phyloP scores from a whole-genome alignment of 2,329 filamentous ascomycete species.

The Hawksworthiomyces lignivorus region DNA sequence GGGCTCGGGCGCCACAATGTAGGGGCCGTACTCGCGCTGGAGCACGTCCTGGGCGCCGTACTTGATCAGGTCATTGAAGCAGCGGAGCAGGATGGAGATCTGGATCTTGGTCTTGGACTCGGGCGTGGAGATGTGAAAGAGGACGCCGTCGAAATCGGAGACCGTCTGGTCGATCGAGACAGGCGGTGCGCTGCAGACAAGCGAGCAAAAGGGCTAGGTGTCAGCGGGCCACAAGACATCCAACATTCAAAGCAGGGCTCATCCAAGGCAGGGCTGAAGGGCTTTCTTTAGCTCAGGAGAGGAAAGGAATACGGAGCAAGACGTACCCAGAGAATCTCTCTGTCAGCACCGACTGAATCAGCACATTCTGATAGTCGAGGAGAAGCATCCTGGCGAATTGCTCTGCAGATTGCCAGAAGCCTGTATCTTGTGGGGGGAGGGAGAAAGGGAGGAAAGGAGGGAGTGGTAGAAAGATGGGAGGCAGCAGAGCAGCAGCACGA shows the following conservation, averaged over 20 bases:
- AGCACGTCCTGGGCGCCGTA: slow-evolving; percentile 91
- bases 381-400: slow-evolving; percentile 62
- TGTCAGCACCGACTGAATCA: slow-evolving; percentile 92
- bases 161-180: slow-evolving; percentile 94
- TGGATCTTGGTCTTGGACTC: slow-evolving; percentile 90
- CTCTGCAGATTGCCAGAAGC: not conserved
- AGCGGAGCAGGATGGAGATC: slow-evolving; percentile 90
- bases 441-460: not conserved
- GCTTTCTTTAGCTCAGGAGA: too few relatives aligned
- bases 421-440: not conserved
- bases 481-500: too few relatives aligned
- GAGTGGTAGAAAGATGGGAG: not conserved
- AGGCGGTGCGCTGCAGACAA: slow-evolving; percentile 60
- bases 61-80: slow-evolving; percentile 82
- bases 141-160: slow-evolving; percentile 98
- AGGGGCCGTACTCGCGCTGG: slow-evolving; percentile 87
- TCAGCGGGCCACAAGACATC: slow-evolving; percentile 3
- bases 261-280: too few relatives aligned
- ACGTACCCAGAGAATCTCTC: slow-evolving; percentile 84
- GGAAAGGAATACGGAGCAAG: too few relatives aligned
- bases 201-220: slow-evolving; percentile 2
- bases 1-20: slow-evolving; percentile 77
- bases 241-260: too few relatives aligned
- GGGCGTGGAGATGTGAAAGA: slow-evolving; percentile 96
- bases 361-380: slow-evolving; percentile 96